Conservation (phyloP, 2,329 filamentous ascomycete genomes). For the Epichloe typhina region DNA sequence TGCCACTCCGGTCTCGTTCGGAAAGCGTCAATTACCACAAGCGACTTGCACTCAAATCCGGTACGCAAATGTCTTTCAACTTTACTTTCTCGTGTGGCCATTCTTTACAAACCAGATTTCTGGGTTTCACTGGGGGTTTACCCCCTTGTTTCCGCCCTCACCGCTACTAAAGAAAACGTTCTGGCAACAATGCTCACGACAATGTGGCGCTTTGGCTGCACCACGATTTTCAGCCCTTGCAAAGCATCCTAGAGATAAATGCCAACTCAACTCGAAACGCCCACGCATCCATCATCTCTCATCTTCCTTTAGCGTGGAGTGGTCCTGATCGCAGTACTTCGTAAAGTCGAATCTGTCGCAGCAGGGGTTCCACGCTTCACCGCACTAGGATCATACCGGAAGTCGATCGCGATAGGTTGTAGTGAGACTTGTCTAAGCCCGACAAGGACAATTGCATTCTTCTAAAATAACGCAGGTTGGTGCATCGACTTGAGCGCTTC, state of each 20-base stretch:
- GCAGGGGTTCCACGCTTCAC: background rate
- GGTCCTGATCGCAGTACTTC: background rate
- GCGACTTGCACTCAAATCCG: background rate
- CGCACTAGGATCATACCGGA: background rate
- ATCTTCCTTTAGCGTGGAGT: background rate
- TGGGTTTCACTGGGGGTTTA: background rate
- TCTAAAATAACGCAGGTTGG: background rate
- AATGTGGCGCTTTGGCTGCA: background rate
- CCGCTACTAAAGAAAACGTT: background rate
- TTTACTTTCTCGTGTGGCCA: background rate
- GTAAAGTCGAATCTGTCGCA: background rate
- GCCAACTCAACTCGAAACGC: background rate
- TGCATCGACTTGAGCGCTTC: background rate
- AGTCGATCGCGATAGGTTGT: background rate
- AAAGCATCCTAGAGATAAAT: background rate
- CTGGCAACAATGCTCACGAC: background rate
- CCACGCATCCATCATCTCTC: constrained; percentile 1
- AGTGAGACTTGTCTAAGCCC: background rate
- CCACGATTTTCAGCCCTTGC: background rate
- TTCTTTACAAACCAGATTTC: background rate
- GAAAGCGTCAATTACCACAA: background rate
- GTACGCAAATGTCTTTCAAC: background rate
- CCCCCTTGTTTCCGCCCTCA: background rate
- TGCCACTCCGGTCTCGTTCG: background rate
- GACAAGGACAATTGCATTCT: background rate